These are phyloP conservation scores for Dactylellina haptotyla DNA, from an alignment of 2,329 filamentous ascomycete genomes.

Conservation along the genomic window DNA sequence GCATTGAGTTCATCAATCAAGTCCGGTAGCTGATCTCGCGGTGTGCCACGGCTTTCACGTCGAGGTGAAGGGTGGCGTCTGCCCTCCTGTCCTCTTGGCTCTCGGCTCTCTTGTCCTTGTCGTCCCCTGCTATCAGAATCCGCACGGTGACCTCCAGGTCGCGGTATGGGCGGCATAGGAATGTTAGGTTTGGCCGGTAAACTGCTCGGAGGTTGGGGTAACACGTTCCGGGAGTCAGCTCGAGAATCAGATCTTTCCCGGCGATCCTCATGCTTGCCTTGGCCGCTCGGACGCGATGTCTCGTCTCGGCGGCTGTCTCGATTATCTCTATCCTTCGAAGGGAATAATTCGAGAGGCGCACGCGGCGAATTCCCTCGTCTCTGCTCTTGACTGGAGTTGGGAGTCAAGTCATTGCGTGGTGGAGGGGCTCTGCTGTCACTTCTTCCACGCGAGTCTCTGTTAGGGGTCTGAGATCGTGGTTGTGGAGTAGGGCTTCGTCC, in stretches of 20 bases:
- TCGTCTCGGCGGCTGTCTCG: constrained; percentile 31
- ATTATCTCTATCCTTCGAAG: constrained; percentile 32
- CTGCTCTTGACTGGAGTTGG: constrained; percentile 32
- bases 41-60: constrained; percentile 21
- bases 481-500: constrained; percentile 40
- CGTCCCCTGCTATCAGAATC: constrained; percentile 40
- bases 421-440: constrained; percentile 42
- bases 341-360: constrained; percentile 33
- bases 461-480: constrained; percentile 36
- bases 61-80: constrained; percentile 35
- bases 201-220: constrained; percentile 50
- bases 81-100: constrained; percentile 9
- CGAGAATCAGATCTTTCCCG: constrained; percentile 45
- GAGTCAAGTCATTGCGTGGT: constrained; percentile 35
- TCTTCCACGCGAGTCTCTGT: constrained; percentile 38
- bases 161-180: constrained; percentile 45
- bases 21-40: constrained; percentile 38
- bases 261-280: constrained; percentile 45
- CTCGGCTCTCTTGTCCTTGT: constrained; percentile 39
- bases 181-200: constrained; percentile 50
- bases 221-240: constrained; percentile 24
- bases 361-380: constrained; percentile 40
- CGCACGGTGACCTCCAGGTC: constrained; percentile 38
- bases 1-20: constrained; percentile 51
- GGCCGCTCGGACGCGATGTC: constrained; percentile 8